phyloP scores from a whole-genome alignment of 169 alveolate genomes.

The Eimeria zaria region DNA sequence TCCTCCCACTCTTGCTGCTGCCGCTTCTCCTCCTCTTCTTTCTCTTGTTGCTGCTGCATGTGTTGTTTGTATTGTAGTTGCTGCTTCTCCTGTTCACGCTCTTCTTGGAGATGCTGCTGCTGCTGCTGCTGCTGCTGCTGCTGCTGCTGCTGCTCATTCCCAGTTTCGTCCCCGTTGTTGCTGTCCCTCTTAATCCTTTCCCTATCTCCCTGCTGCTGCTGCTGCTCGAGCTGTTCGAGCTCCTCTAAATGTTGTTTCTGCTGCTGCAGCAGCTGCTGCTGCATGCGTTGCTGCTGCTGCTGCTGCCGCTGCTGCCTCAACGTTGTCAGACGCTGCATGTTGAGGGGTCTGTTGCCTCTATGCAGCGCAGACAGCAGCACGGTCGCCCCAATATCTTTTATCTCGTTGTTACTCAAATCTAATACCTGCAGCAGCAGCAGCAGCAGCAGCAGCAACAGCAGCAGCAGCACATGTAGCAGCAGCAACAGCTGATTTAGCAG shows the following conservation, averaged over 20 bases:
- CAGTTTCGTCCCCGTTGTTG: slow-evolving; percentile 30
- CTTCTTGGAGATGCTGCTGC: slow-evolving; percentile 12
- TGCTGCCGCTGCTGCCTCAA: slow-evolving; percentile 18
- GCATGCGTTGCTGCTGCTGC: slow-evolving; percentile 47
- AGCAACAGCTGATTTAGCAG: too few relatives aligned
- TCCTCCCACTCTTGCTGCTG: background rate
- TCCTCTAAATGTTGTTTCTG: background rate
- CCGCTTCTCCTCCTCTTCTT: background rate
- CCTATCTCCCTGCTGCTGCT: slow-evolving; percentile 43
- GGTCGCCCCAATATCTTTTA: slow-evolving; percentile 11
- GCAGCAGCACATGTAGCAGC: background rate
- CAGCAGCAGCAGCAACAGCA: slow-evolving; percentile 40
- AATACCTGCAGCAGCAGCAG: slow-evolving; percentile 42
- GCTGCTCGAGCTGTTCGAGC: slow-evolving; percentile 1
- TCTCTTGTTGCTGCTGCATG: background rate
- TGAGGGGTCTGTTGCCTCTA: background rate
- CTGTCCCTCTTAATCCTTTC: slow-evolving; percentile 34
- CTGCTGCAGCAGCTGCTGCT: slow-evolving; percentile 14
- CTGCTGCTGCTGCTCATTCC: background rate
- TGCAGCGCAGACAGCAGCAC: slow-evolving; percentile 46
- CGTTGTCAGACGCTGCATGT: background rate
- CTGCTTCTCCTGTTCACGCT: background rate
- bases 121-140: slow-evolving; percentile 43
- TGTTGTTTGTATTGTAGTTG: background rate
- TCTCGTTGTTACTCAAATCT: slow-evolving; percentile 18